Percentiles rank a stretch among this genome's conserved stretches.
Conservation (phyloP, 306 rosid species). For the Vachellia collinsii region DNA sequence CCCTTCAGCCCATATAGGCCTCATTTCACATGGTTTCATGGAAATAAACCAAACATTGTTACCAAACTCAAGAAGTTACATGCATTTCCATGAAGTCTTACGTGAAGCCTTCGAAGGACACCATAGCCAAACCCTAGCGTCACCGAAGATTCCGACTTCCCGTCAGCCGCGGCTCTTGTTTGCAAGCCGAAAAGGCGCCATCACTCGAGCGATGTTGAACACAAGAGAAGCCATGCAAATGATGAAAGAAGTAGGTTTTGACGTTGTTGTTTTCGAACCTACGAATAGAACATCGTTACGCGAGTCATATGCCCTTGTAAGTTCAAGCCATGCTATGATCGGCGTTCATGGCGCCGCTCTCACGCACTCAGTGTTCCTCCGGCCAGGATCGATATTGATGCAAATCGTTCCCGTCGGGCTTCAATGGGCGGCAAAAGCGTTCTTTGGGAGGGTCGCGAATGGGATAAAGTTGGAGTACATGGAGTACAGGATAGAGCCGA, state of each 20-base stretch:
- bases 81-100: slow-evolving; percentile 38
- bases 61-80: slow-evolving; percentile 22
- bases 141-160: not conserved
- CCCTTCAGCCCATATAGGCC: slow-evolving; percentile 44
- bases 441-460: slow-evolving; percentile 32
- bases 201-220: slow-evolving; percentile 28
- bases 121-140: not conserved
- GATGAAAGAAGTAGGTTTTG: slow-evolving; percentile 38
- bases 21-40: slow-evolving; percentile 48
- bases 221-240: not conserved
- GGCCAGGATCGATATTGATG: slow-evolving; percentile 30
- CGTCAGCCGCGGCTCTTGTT: slow-evolving; percentile 29
- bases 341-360: slow-evolving; percentile 47
- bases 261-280: slow-evolving; percentile 42
- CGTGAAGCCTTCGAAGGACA: slow-evolving; percentile 29
- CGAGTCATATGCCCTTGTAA: slow-evolving; percentile 33
- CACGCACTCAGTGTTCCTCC: slow-evolving; percentile 41
- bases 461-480: slow-evolving; percentile 36
- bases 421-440: slow-evolving; percentile 35
- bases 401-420: slow-evolving; percentile 52
- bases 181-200: not conserved
- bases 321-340: slow-evolving; percentile 44
- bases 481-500: slow-evolving; percentile 41
- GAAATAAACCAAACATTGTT: slow-evolving; percentile 33
- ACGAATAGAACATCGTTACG: not conserved